Evolutionary conservation across 1,284 basidiomycete genomes (phyloP).

Genomic region (Thelephora terrestris): DNA sequence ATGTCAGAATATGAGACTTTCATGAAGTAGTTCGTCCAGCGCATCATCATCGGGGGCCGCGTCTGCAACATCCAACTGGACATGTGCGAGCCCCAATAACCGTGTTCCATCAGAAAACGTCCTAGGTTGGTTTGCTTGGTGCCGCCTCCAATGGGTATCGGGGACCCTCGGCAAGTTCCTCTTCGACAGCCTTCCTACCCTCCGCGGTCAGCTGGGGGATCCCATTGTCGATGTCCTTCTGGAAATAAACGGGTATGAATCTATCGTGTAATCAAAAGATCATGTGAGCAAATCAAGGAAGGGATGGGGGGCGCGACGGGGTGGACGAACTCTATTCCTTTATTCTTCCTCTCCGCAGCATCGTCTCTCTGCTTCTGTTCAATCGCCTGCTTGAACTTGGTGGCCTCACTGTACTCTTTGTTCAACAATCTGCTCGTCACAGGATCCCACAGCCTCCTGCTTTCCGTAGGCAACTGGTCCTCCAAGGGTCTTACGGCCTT

Average conservation of each 20-base stretch:
- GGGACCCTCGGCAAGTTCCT: slow-evolving; percentile 45
- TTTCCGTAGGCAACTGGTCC: slow-evolving; percentile 75
- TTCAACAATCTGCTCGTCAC: slow-evolving; percentile 70
- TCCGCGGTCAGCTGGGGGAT: slow-evolving; percentile 63
- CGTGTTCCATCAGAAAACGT: not conserved
- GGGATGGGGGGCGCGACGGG: slow-evolving; percentile 3
- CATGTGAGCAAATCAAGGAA: not conserved
- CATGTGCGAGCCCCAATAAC: slow-evolving; percentile 1
- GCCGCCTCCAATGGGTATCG: slow-evolving; percentile 10
- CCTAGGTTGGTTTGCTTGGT: not conserved
- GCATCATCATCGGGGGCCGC: not conserved
- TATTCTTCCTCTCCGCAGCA: slow-evolving; percentile 74
- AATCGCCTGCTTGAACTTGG: slow-evolving; percentile 77
- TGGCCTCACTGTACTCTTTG: slow-evolving; percentile 88
- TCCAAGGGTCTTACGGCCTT: slow-evolving; percentile 80
- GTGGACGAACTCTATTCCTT: slow-evolving; percentile 60
- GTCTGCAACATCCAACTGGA: slow-evolving; percentile 1
- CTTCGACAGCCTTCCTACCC: slow-evolving; percentile 60
- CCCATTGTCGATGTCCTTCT: slow-evolving; percentile 63
- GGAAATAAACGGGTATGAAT: slow-evolving; percentile 77
- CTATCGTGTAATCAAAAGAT: slow-evolving; percentile 29
- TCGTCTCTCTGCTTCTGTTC: slow-evolving; percentile 87
- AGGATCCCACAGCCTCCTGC: slow-evolving; percentile 79
- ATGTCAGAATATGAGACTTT: no score
- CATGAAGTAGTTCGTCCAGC: not conserved